Conservation (phyloP, 1,284 basidiomycete species). For the Puccinia horiana region DNA sequence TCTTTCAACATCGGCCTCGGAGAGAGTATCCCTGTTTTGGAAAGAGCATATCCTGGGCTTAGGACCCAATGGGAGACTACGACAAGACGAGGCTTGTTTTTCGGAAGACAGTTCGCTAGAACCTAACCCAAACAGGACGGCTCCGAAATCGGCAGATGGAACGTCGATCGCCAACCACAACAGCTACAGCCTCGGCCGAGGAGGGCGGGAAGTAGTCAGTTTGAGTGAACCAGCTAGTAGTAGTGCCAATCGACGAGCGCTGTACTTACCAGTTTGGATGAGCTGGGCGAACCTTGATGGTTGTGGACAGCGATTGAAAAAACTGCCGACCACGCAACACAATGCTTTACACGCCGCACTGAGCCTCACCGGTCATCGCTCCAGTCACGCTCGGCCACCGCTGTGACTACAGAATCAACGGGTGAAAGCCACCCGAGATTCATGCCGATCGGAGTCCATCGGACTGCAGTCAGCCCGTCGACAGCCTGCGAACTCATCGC, state of each 20-base stretch:
- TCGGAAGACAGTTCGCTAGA: no score
- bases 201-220: neutral
- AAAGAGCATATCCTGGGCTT: neutral
- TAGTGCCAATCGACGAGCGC: neutral
- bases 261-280: neutral
- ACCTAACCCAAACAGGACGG: no score
- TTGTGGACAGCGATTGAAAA: constrained; percentile 2
- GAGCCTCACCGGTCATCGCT: neutral
- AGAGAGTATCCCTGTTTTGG: neutral
- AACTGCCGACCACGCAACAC: neutral
- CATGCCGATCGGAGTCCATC: no score
- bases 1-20: neutral
- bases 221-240: neutral
- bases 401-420: neutral
- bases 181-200: neutral
- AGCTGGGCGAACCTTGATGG: neutral
- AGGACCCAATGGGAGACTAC: no score
- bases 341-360: neutral
- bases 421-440: neutral
- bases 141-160: neutral
- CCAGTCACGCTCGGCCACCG: neutral
- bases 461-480: neutral
- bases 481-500: neutral
- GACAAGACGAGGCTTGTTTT: no score
- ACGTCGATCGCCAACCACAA: neutral